Evolutionary conservation across 345 rosid genomes (phyloP), one percentile per base, ranked within the genome.

Genomic region (Bretschneidera sinensis): DNA sequence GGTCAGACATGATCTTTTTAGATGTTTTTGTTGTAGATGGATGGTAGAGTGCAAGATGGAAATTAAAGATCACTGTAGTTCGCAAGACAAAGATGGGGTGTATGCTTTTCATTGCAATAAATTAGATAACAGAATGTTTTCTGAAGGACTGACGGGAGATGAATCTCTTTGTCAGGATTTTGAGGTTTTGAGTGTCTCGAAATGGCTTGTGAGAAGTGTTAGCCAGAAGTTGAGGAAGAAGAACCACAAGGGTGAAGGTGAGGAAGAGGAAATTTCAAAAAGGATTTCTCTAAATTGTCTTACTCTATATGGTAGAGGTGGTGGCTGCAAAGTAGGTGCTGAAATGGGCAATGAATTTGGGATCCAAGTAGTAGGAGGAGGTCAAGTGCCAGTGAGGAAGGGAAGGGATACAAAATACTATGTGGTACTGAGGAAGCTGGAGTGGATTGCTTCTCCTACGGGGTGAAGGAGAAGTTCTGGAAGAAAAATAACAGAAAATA

Each of bases 291-390:
- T 84, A 55, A 87, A 82, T 65, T 90, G 96, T 72, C 86, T 94
- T 52, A 74, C 84, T 55, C 59, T 92, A 17, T 78, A 86, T 60
- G 85, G 88, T 9, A 79, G 92, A 57, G 90, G 89, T 4, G 94
- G 90, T 31, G 99, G 96, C 18, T 94, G 99, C 83, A 94, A 81
- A 79, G 97, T 94, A n/a, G 88, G 91, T 18, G 95, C 97, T 47
- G 97, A 89, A 43, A 89, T 83, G 0, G 65, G 92, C 16, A 97
- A 84, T 22, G 97, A 86, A 57, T 84, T 68, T 52, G 96, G 87
- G 95, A 92, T 79, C 83, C 82, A 0, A 75, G 85, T 68, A 61
- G 74, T 53, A 79, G 88, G 72, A 87, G 96, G 77, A 80, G 86
- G 81, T 86, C 90, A 0, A 89, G 84, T 76, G 86, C 87, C 18